phyloP scores from a whole-genome alignment of 495 filamentous ascomycete genomes.

The Neurospora intermedia region DNA sequence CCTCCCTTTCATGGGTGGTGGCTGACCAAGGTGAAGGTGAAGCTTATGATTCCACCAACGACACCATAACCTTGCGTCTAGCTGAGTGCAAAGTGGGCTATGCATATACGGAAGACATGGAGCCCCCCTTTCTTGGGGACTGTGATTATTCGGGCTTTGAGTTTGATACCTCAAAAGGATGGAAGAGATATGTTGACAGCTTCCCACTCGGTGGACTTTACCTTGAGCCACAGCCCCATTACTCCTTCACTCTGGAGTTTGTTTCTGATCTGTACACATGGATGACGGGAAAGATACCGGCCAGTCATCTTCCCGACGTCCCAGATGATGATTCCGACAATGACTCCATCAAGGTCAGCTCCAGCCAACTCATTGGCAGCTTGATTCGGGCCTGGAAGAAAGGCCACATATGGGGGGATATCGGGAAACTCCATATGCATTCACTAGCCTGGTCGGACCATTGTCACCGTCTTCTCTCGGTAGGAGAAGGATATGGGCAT shows the following conservation, averaged over 20 bases:
- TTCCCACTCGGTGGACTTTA: background rate
- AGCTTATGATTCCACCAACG: background rate
- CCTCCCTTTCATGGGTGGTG: too few relatives aligned
- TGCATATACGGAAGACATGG: too few relatives aligned
- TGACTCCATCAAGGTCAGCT: background rate
- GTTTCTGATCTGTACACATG: too few relatives aligned
- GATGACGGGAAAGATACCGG: background rate
- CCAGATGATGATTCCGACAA: background rate
- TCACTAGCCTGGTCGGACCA: too few relatives aligned
- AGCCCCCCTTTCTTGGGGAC: too few relatives aligned
- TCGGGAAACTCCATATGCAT: too few relatives aligned
- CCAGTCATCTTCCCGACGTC: background rate
- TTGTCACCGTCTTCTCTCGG: too few relatives aligned
- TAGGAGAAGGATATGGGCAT: too few relatives aligned
- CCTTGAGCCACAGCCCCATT: background rate
- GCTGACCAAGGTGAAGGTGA: background rate
- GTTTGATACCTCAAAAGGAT: too few relatives aligned
- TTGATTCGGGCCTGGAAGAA: background rate
- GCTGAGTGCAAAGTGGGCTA: too few relatives aligned
- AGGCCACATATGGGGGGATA: too few relatives aligned
- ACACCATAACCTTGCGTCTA: background rate
- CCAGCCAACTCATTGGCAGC: background rate
- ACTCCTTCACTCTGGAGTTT: background rate
- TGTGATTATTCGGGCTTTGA: too few relatives aligned
- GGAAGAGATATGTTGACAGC: background rate